Conservation (phyloP, 2,329 filamentous ascomycete genomes). For the Claviceps arundinis region DNA sequence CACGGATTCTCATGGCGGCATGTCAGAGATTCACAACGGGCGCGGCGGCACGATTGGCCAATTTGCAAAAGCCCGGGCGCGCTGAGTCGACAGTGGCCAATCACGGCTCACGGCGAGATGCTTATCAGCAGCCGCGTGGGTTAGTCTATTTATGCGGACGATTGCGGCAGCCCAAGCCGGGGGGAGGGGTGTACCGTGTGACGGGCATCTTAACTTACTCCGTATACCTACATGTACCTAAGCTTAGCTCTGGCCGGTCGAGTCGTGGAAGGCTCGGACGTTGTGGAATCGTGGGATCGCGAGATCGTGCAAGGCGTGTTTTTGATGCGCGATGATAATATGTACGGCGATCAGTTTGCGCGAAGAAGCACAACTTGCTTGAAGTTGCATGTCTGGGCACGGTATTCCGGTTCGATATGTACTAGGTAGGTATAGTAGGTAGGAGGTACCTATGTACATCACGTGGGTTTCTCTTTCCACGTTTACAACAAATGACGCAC, state of each 20-base stretch:
- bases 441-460: background rate
- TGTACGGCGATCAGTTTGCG: no score
- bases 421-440: no score
- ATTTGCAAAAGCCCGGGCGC: background rate
- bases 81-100: background rate
- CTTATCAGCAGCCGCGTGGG: slow-evolving; percentile 3
- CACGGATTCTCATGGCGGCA: slow-evolving; percentile 3
- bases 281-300: no score
- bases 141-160: background rate
- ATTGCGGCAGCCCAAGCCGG: background rate
- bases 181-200: background rate
- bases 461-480: background rate
- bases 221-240: no score
- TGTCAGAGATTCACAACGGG: slow-evolving; percentile 1
- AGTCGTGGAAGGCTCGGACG: background rate
- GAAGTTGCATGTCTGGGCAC: no score
- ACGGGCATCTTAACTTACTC: background rate
- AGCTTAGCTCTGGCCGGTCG: background rate
- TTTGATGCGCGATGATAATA: no score
- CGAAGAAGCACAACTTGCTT: no score
- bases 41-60: no score
- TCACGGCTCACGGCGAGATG: background rate
- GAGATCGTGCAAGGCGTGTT: no score
- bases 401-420: no score
- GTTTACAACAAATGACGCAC: background rate